Evolutionary conservation across 257 asterid species (phyloP), one percentile per base, ranked within the genome.

Genomic region (Primulina huaijiensis): DNA sequence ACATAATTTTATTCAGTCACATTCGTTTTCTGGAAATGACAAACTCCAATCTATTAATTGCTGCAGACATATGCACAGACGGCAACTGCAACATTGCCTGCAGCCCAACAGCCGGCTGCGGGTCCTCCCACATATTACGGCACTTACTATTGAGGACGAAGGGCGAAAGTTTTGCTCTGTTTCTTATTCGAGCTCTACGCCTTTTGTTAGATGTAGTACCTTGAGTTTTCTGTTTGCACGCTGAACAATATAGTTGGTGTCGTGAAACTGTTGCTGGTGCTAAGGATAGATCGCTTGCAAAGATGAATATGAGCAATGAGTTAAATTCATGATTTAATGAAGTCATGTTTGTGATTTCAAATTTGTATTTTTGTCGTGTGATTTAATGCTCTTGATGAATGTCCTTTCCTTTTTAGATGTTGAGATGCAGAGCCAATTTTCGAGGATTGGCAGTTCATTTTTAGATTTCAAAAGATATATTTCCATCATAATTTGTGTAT

Each of bases 41-140:
- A 3, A 50, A 50, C 20, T 50, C 56, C 20, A 50, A 50, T 50
- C 8, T 50, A 3, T 12, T 43, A 2, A 43, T 43, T 6, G 19
- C 19, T 50, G 56, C 56, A 85, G 78, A 80, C 79, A 70, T 92
- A 90, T 57, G 88, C 85, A 5, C 95, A 86, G 76, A 80, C 95
- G 4, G 89, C 88, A 6, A 62, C 92, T 12, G 80, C 91, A 31
- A 46, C 90, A 7, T 55, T 82, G 83, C 55, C 87, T 60, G 83
- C 89, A 14, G 86, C 86, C 17, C 96, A 70, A 74, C 56, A 50
- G 2, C 19, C 56, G 20, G 56, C 56, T 16, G 56, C 0, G 56
- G 56, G 21, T 50, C 56, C 56, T 16, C 88, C 93, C 14, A 65
- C 92, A 27, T 90, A 90, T 81, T 88, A 90, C 33, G 70, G 86